Percentiles rank a stretch among this genome's conserved stretches.
phyloP scores from a whole-genome alignment of 208 protist genomes.

The Acanthamoeba castellanii region DNA sequence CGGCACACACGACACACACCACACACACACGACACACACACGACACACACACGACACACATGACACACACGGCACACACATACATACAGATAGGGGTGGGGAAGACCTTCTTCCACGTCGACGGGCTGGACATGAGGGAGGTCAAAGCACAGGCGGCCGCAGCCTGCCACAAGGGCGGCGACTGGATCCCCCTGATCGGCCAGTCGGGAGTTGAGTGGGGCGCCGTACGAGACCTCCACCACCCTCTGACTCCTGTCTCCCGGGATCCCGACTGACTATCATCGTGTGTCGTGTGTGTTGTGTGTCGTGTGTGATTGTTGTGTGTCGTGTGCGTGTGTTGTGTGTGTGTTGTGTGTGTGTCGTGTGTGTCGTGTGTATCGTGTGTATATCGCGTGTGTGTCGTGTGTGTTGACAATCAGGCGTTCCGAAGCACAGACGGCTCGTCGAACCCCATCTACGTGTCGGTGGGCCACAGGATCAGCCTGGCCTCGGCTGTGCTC shows the following conservation, averaged over 20 bases:
- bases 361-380: too few relatives aligned
- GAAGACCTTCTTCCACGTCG: slow-evolving; percentile 94
- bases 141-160: not conserved
- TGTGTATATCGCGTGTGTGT: too few relatives aligned
- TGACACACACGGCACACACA: not conserved
- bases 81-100: slow-evolving; percentile 24
- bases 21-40: too few relatives aligned
- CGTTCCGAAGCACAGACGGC: slow-evolving; percentile 72
- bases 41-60: too few relatives aligned
- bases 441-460: slow-evolving; percentile 93
- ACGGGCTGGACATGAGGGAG: slow-evolving; percentile 88
- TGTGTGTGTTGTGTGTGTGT: too few relatives aligned
- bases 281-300: too few relatives aligned
- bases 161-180: not conserved
- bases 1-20: too few relatives aligned
- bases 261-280: too few relatives aligned
- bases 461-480: slow-evolving; percentile 94
- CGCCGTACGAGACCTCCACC: slow-evolving; percentile 70
- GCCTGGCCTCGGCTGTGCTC: slow-evolving; percentile 89
- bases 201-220: slow-evolving; percentile 80
- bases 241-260: not conserved
- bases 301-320: too few relatives aligned
- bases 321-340: too few relatives aligned
- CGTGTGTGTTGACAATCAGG: not conserved
- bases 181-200: slow-evolving; percentile 76